Evolutionary conservation across 371 early-diverging fungal species (phyloP), one percentile per base, ranked within the genome.

Genomic region (Lichtheimia hyalospora): DNA sequence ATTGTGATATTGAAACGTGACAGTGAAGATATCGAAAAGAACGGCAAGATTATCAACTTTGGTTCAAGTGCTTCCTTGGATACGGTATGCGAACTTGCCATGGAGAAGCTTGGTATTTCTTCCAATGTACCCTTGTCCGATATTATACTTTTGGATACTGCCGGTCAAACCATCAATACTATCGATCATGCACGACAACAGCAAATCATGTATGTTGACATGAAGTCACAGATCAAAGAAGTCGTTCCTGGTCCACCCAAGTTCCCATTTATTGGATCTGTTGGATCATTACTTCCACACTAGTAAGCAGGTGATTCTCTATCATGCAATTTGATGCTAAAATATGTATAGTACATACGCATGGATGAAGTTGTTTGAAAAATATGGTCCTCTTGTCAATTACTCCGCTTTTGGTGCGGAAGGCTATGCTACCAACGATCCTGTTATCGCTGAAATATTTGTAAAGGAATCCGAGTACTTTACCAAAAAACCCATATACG

Each of bases 391-490:
- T 5, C 52, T 68, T 5, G 60, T 73, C 14, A 57, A 64, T 10
- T 39, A 64, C 5, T 61, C 46, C 5, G 42, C 67, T 1, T 18
- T 68, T 5, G 62, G 67, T 24, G 50, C 3, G 14, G 46, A 58
- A 34, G 49, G 24, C 12, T 42, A 67, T 13, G 52, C 43, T 12
- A 73, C 73, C n/a, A 68, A 74, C 57, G 72, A 77, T 34, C 70
- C 78, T 7, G 64, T 62, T 16, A 55, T 75, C 12, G 77, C 74
- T 10, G 70, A 75, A 28, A 51, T 65, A 4, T 64, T 75, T 41
- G 66, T 64, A 34, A 66, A 67, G 51, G 81, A 81, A 57, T 59
- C 63, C 12, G 76, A 74, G 43, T 81, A 67, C 40, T 81, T 77
- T 46, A 75, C 72, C 14, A 81, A 81, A 52, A 66, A 66, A 23